These are phyloP conservation scores for Chlamydomonas sp. DNA, from an alignment of 139 green algal genomes.

Conservation along the genomic window DNA sequence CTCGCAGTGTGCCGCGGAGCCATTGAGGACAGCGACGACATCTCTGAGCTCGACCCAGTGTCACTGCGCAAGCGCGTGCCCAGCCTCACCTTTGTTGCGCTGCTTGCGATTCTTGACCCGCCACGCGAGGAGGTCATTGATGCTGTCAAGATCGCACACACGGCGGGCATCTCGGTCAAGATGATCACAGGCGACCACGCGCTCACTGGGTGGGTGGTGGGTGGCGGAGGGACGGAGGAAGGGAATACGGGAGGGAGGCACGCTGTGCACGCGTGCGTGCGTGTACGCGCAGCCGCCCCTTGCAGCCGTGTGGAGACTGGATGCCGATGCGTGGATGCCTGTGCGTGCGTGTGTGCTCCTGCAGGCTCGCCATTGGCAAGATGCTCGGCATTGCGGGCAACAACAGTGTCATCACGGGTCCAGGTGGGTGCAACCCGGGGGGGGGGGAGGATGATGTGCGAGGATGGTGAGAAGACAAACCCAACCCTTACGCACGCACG, in stretches of 20 bases:
- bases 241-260: too few species aligned
- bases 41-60: neutral
- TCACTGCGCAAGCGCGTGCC: conserved; percentile 13
- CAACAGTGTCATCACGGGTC: conserved; percentile 21
- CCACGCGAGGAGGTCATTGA: conserved; percentile 31
- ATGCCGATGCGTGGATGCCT: too few species aligned
- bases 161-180: conserved; percentile 36
- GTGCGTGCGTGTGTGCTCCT: too few species aligned
- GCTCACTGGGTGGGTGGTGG: conserved; percentile 30
- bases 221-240: too few species aligned
- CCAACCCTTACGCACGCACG: too few species aligned
- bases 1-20: conserved; percentile 33
- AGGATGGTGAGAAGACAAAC: too few species aligned
- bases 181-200: conserved; percentile 42
- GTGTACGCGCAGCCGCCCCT: too few species aligned
- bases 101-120: conserved; percentile 33
- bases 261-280: too few species aligned
- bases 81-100: conserved; percentile 19
- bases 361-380: conserved; percentile 30
- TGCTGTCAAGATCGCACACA: conserved; percentile 30
- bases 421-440: too few species aligned
- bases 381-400: conserved; percentile 35
- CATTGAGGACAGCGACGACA: neutral
- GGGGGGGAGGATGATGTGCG: neutral
- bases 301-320: too few species aligned